These are phyloP conservation scores for Mycothermus thermophilus DNA, from an alignment of 495 filamentous ascomycete genomes.

Conservation along the genomic window DNA sequence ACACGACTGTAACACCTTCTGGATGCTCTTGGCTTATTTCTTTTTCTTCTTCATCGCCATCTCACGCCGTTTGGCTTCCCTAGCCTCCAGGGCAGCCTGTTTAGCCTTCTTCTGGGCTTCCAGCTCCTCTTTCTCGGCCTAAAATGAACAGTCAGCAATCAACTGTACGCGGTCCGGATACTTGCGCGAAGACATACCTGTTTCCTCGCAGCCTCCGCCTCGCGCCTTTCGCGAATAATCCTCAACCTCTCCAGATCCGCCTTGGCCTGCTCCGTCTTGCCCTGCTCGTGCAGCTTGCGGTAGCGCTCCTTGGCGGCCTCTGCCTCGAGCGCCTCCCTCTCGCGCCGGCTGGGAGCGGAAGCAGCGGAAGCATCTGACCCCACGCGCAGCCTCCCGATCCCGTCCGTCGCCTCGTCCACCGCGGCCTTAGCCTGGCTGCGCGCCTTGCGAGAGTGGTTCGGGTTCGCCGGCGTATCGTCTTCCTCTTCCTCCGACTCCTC, in stretches of 20 bases:
- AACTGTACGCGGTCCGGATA: too few relatives aligned
- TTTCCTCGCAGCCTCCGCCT: constrained; percentile 56
- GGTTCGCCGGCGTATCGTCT: constrained; percentile 67
- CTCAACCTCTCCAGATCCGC: constrained; percentile 77
- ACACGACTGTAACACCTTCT: too few relatives aligned
- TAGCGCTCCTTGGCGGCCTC: constrained; percentile 82
- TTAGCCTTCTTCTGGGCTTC: constrained; percentile 44
- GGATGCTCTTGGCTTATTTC: too few relatives aligned
- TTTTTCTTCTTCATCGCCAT: too few relatives aligned
- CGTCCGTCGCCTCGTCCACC: constrained; percentile 36
- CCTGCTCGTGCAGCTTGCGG: constrained; percentile 84
- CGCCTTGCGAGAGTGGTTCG: constrained; percentile 68
- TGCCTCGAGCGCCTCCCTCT: constrained; percentile 81
- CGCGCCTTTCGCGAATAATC: constrained; percentile 71
- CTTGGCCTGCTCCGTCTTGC: constrained; percentile 92
- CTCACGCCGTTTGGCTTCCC: constrained; percentile 48
- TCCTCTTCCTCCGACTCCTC: constrained; percentile 46
- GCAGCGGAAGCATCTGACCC: too few relatives aligned
- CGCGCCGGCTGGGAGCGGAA: constrained; percentile 59
- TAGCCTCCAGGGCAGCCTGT: constrained; percentile 36
- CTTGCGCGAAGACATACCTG: constrained; percentile 23
- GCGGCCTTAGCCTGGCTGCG: constrained; percentile 38
- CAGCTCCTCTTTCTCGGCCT: constrained; percentile 62
- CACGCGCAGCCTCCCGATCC: constrained; percentile 29
- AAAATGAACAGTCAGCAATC: neutral